A percentile compares a stretch with the other conserved stretches of the same genome.
These are phyloP conservation scores for Plasmodium coatneyi DNA, from an alignment of 169 alveolate species.

Conservation along the genomic window DNA sequence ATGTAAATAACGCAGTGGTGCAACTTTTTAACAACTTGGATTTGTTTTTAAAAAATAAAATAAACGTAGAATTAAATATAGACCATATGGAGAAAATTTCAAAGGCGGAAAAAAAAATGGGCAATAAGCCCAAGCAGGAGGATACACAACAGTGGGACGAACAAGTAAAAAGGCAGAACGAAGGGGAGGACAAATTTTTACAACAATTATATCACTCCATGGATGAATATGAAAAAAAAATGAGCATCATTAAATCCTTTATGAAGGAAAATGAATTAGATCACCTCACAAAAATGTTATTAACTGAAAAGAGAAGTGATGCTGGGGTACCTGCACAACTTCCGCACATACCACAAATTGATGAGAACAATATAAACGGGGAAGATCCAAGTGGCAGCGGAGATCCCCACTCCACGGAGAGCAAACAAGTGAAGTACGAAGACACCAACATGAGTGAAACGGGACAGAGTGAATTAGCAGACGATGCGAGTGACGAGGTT, in stretches of 20 bases:
- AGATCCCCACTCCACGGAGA: background rate
- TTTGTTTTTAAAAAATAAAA: slow-evolving; percentile 32
- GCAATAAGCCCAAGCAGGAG: background rate
- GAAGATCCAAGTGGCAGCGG: background rate
- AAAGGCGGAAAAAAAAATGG: background rate
- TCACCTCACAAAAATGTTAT: background rate
- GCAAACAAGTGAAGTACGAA: background rate
- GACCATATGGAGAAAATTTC: background rate
- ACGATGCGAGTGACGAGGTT: background rate
- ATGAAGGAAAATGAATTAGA: background rate
- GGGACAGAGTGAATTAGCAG: background rate
- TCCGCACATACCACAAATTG: background rate
- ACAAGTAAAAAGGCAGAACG: background rate
- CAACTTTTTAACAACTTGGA: slow-evolving; percentile 30
- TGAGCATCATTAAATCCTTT: background rate
- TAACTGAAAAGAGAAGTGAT: background rate
- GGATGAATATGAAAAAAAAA: slow-evolving; percentile 19
- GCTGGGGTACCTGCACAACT: background rate
- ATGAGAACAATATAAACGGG: background rate
- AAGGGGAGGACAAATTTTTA: background rate
- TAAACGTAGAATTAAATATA: slow-evolving; percentile 24
- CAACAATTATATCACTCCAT: slow-evolving; percentile 15
- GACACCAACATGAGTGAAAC: background rate
- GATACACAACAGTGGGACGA: background rate
- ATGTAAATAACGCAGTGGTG: slow-evolving; percentile 18